Percentiles rank a stretch among this genome's conserved stretches.
Evolutionary conservation across 495 filamentous ascomycete species (phyloP).

Genomic region (Friedmanniomyces endolithicus): DNA sequence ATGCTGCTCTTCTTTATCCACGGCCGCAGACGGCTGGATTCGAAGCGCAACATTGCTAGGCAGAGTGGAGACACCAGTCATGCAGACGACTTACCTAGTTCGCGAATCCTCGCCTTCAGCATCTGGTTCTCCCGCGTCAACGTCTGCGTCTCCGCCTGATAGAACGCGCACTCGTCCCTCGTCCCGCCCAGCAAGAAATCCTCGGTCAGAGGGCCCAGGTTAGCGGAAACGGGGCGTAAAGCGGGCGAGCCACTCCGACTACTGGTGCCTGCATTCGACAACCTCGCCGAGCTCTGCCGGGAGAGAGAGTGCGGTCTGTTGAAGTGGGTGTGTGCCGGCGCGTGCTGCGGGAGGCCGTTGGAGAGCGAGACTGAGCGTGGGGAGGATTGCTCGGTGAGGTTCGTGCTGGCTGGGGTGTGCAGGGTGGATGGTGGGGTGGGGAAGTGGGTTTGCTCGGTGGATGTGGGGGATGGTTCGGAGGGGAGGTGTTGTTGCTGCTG

Average conservation of each 20-base stretch:
- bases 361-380: not conserved
- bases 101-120: conserved; percentile 70
- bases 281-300: conserved; percentile 35
- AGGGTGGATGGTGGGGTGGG: conserved; percentile 36
- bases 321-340: conserved; percentile 40
- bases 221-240: conserved; percentile 1
- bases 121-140: conserved; percentile 87
- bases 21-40: too few relatives aligned
- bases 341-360: conserved; percentile 25
- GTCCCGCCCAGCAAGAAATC: conserved; percentile 19
- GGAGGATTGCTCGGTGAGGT: conserved; percentile 8
- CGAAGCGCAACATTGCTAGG: too few relatives aligned
- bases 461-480: conserved; percentile 9
- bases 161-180: conserved; percentile 74
- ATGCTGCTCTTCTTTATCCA: too few relatives aligned
- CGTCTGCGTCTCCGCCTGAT: conserved; percentile 83
- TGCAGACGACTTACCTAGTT: conserved; percentile 47
- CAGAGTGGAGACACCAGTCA: not conserved
- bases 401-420: conserved; percentile 33
- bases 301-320: conserved; percentile 29
- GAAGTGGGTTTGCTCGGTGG: conserved; percentile 38
- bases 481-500: conserved; percentile 3
- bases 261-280: conserved; percentile 19
- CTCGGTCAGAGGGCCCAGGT: conserved; percentile 6
- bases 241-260: conserved; percentile 8